Conservation (phyloP, 495 filamentous ascomycete genomes). For the Penicillium turbatum region DNA sequence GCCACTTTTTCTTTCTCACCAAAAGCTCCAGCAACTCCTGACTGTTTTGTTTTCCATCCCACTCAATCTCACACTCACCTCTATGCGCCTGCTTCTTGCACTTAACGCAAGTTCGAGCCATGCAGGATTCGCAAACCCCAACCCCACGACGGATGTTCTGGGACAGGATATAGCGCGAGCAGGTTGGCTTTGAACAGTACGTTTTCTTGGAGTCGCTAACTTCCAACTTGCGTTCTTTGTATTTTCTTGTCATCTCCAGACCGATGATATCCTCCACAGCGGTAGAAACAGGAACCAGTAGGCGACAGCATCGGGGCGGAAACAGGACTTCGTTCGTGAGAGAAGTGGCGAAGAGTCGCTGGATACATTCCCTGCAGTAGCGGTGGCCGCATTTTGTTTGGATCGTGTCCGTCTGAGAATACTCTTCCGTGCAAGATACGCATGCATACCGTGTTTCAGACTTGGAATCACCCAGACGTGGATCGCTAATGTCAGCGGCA, state of each 20-base stretch:
- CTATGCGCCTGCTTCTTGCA: neutral
- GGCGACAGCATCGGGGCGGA: slow-evolving; percentile 38
- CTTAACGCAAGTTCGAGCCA: neutral
- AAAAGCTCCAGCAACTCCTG: neutral
- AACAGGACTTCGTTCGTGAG: slow-evolving; percentile 33
- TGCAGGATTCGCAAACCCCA: neutral
- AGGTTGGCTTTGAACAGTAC: slow-evolving; percentile 29
- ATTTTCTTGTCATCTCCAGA: slow-evolving; percentile 4
- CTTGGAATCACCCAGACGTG: too few species aligned
- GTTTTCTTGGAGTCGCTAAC: slow-evolving; percentile 21
- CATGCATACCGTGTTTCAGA: slow-evolving; percentile 1
- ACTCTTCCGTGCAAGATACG: slow-evolving; percentile 8
- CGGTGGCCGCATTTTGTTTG: slow-evolving; percentile 27
- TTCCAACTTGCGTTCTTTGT: slow-evolving; percentile 22
- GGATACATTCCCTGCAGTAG: slow-evolving; percentile 36
- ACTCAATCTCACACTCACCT: neutral
- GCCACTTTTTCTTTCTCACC: neutral
- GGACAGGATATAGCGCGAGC: slow-evolving; percentile 28
- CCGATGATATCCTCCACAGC: neutral
- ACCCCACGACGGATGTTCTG: neutral
- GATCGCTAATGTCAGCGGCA: neutral
- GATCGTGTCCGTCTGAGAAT: neutral
- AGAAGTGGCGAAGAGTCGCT: slow-evolving; percentile 25
- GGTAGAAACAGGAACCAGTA: slow-evolving; percentile 15
- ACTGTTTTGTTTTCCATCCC: neutral